A percentile compares a stretch with the other conserved stretches of the same genome.
Evolutionary conservation across 1,139 yeast genomes (phyloP).

Genomic region (Saccharomyces hybrid): DNA sequence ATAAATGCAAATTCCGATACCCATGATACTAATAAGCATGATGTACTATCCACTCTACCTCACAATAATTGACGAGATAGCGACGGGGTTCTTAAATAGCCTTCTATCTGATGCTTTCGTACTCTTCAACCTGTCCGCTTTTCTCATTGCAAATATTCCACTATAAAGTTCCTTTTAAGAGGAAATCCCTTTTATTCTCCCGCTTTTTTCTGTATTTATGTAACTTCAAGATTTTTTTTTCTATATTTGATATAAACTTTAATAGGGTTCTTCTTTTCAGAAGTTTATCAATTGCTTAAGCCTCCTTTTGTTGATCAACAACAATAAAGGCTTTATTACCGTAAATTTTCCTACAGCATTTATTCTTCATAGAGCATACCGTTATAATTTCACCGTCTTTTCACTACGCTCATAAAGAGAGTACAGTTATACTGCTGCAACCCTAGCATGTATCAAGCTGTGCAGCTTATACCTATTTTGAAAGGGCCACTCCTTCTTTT

Average conservation of each 20-base stretch:
- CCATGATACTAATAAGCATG: background rate
- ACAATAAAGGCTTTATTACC: background rate
- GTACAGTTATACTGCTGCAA: background rate
- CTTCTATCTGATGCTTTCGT: background rate
- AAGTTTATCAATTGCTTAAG: background rate
- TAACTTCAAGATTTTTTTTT: background rate
- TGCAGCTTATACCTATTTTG: background rate
- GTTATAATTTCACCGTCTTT: background rate
- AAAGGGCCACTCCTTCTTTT: background rate
- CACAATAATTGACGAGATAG: background rate
- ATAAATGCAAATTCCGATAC: background rate
- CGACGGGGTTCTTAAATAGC: background rate
- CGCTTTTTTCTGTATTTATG: background rate
- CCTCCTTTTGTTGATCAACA: background rate
- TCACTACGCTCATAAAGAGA: background rate
- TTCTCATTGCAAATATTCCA: slow-evolving; percentile 1
- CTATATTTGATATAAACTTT: too few species aligned
- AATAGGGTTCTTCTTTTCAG: background rate
- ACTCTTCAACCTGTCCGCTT: background rate
- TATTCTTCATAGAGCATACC: background rate
- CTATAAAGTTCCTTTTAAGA: background rate
- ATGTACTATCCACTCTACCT: background rate
- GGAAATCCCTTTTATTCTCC: background rate
- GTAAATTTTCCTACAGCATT: background rate
- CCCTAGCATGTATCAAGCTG: background rate